These are phyloP conservation scores for Macaranga tanarius DNA, from an alignment of 441 rosid species.

Conservation along the genomic window DNA sequence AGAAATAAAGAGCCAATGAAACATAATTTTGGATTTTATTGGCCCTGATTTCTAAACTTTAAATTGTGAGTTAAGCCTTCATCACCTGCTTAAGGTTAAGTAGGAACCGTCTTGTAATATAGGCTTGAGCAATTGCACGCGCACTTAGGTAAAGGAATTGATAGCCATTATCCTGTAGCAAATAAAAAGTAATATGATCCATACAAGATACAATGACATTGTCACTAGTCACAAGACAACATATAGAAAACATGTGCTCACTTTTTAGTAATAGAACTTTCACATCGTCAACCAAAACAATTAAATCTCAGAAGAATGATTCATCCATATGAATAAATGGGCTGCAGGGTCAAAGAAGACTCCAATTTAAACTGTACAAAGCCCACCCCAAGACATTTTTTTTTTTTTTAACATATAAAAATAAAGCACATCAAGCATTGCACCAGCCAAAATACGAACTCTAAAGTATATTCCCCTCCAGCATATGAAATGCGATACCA, in stretches of 20 bases:
- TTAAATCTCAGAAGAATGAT: not conserved
- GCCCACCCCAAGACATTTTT: conserved; percentile 11
- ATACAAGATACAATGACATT: conserved; percentile 4
- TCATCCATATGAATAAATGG: not conserved
- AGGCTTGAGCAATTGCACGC: conserved; percentile 97
- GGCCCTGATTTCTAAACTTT: conserved; percentile 10
- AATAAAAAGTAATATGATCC: conserved; percentile 8
- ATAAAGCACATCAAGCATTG: not conserved
- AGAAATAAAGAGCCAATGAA: conserved; percentile 2
- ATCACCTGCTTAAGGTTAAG: conserved; percentile 88
- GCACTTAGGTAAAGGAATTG: conserved; percentile 93
- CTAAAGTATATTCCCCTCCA: conserved; percentile 11
- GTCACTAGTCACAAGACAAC: conserved; percentile 75
- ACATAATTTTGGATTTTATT: conserved; percentile 9
- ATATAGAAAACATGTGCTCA: not conserved
- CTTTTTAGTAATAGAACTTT: not conserved
- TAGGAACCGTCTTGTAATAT: conserved; percentile 75
- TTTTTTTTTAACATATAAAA: not conserved
- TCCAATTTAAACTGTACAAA: conserved; percentile 1
- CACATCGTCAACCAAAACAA: not conserved
- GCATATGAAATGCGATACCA: conserved; percentile 15
- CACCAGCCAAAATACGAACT: not conserved
- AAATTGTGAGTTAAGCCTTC: conserved; percentile 13
- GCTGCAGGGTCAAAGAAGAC: conserved; percentile 12
- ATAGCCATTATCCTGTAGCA: conserved; percentile 92